Evolutionary conservation across 257 asterid species (phyloP).

Genomic region (Nemophila menziesii): DNA sequence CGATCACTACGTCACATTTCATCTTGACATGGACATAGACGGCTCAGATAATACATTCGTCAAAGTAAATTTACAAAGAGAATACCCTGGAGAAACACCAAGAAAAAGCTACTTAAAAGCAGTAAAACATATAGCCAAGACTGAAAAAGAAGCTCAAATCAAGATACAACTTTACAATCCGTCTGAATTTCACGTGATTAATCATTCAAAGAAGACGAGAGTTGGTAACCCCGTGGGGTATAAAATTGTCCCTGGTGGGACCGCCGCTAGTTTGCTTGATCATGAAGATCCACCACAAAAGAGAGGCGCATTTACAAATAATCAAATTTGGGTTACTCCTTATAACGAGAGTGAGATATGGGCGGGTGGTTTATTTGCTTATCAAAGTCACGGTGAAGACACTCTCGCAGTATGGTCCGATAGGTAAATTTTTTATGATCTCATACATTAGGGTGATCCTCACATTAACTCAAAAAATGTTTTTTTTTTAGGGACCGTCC

Average conservation of each 20-base stretch:
- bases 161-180: constrained; percentile 63
- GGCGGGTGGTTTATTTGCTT: constrained; percentile 83
- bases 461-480: no score
- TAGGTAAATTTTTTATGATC: constrained; percentile 54
- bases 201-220: constrained; percentile 47
- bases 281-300: constrained; percentile 73
- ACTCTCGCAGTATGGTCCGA: constrained; percentile 85
- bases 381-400: constrained; percentile 91
- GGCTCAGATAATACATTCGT: constrained; percentile 71
- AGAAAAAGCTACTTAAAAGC: constrained; percentile 80
- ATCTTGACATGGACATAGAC: constrained; percentile 87
- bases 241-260: constrained; percentile 77
- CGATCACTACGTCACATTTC: constrained; percentile 74
- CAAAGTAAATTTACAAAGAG: constrained; percentile 68
- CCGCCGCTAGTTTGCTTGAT: constrained; percentile 86
- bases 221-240: constrained; percentile 85
- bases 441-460: no score
- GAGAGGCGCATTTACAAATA: constrained; percentile 68
- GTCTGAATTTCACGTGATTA: constrained; percentile 75
- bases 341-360: constrained; percentile 69
- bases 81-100: constrained; percentile 45
- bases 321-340: constrained; percentile 91
- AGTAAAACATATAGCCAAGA: constrained; percentile 51
- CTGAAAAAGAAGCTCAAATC: constrained; percentile 83
- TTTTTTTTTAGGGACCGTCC: constrained; percentile 48